Conservation (phyloP, 495 filamentous ascomycete genomes). For the Aspergillus panamensis region DNA sequence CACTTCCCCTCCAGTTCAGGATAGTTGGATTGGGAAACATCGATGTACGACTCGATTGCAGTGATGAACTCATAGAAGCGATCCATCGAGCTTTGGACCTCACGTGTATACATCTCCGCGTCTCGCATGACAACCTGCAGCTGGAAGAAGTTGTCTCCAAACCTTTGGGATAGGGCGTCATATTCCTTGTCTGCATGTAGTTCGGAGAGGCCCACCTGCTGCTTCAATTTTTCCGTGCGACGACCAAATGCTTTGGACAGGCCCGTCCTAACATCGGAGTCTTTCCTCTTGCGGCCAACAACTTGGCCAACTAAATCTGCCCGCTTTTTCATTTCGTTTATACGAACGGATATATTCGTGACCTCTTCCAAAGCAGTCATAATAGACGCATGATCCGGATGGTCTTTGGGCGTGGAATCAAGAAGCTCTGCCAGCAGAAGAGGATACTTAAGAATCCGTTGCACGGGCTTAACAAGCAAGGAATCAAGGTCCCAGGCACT, state of each 20-base stretch:
- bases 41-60: conserved; percentile 64
- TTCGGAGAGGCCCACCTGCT: conserved; percentile 63
- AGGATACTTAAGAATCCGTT: conserved; percentile 88
- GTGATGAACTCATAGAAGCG: conserved; percentile 66
- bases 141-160: conserved; percentile 82
- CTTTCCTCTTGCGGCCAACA: conserved; percentile 79
- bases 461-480: conserved; percentile 90
- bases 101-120: conserved; percentile 77
- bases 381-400: conserved; percentile 74
- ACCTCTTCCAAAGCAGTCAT: conserved; percentile 59
- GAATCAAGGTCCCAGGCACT: conserved; percentile 91
- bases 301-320: conserved; percentile 87
- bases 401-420: conserved; percentile 71
- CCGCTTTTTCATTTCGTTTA: conserved; percentile 90
- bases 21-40: conserved; percentile 58
- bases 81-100: conserved; percentile 65
- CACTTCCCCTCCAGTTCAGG: conserved; percentile 88
- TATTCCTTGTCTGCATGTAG: conserved; percentile 77
- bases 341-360: conserved; percentile 69
- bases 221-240: conserved; percentile 71
- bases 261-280: conserved; percentile 79
- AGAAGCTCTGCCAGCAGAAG: conserved; percentile 75
- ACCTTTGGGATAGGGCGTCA: conserved; percentile 68
- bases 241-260: conserved; percentile 84
- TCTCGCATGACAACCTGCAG: conserved; percentile 88